Conservation (phyloP, 2,329 filamentous ascomycete genomes). For the Epichloe sylvatica region DNA sequence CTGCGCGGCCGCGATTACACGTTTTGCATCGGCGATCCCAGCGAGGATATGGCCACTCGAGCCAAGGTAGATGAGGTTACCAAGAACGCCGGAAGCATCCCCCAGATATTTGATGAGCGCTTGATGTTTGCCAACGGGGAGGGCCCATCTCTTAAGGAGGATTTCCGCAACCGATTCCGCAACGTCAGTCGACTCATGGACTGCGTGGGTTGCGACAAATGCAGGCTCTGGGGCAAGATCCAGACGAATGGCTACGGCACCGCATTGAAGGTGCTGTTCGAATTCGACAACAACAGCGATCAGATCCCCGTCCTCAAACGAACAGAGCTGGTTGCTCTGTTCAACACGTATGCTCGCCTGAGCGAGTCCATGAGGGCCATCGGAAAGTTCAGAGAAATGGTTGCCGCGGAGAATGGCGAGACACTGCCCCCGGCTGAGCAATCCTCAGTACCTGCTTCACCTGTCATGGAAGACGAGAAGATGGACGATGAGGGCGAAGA, state of each 20-base stretch:
- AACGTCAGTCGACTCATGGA: constrained; percentile 97
- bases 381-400: constrained; percentile 51
- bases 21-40: constrained; percentile 77
- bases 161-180: constrained; percentile 92
- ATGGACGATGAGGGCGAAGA: constrained; percentile 26
- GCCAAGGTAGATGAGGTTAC: constrained; percentile 68
- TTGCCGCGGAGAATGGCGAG: constrained; percentile 29
- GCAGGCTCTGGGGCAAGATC: constrained; percentile 91
- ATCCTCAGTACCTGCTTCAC: neutral
- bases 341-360: constrained; percentile 86
- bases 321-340: constrained; percentile 83
- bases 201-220: constrained; percentile 97
- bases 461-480: constrained; percentile 20
- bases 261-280: constrained; percentile 88
- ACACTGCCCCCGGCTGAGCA: constrained; percentile 9
- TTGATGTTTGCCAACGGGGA: constrained; percentile 81
- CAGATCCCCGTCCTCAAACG: constrained; percentile 60
- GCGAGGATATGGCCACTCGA: constrained; percentile 67
- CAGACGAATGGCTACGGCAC: constrained; percentile 92
- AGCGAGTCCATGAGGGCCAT: constrained; percentile 67
- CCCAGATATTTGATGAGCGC: constrained; percentile 80
- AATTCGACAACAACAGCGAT: constrained; percentile 60
- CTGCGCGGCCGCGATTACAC: constrained; percentile 58
- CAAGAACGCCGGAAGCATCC: constrained; percentile 51
- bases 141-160: constrained; percentile 73